phyloP scores from a whole-genome alignment of 768 basidiomycete genomes.

The Guyanaporus albipodus region DNA sequence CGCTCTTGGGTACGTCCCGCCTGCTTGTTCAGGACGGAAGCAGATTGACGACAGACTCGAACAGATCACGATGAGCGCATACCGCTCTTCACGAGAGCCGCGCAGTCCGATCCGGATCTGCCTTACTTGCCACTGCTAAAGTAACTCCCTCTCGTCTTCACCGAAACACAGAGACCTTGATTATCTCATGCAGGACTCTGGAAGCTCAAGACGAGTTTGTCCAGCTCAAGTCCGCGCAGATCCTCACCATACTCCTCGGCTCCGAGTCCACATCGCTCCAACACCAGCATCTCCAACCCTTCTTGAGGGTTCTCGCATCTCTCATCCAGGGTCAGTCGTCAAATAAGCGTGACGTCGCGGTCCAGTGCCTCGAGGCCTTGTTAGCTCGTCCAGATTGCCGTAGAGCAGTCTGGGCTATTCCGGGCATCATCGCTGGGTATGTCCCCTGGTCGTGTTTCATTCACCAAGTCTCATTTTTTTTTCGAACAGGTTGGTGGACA shows the following conservation, averaged over 20 bases:
- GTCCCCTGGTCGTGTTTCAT: slow-evolving; percentile 1
- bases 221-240: slow-evolving; percentile 86
- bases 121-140: slow-evolving; percentile 78
- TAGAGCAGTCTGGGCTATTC: slow-evolving; percentile 72
- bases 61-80: slow-evolving; percentile 87
- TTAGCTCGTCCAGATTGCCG: slow-evolving; percentile 79
- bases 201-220: slow-evolving; percentile 91
- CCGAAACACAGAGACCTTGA: slow-evolving; percentile 4
- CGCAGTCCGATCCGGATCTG: slow-evolving; percentile 67
- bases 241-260: slow-evolving; percentile 80
- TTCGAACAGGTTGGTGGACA: slow-evolving; percentile 68
- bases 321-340: slow-evolving; percentile 57
- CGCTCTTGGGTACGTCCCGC: slow-evolving; percentile 63
- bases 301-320: slow-evolving; percentile 54
- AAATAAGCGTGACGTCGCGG: slow-evolving; percentile 82
- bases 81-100: slow-evolving; percentile 62
- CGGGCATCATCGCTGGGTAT: slow-evolving; percentile 67
- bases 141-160: slow-evolving; percentile 34
- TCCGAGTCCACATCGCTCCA: slow-evolving; percentile 48
- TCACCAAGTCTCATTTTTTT: background rate
- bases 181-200: slow-evolving; percentile 55
- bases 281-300: slow-evolving; percentile 52
- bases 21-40: background rate
- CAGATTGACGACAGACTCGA: background rate
- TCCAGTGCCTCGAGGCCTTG: slow-evolving; percentile 86